Percentiles rank a stretch among this genome's conserved stretches.
Evolutionary conservation across 345 rosid species (phyloP).

Genomic region (Camelina laxa): DNA sequence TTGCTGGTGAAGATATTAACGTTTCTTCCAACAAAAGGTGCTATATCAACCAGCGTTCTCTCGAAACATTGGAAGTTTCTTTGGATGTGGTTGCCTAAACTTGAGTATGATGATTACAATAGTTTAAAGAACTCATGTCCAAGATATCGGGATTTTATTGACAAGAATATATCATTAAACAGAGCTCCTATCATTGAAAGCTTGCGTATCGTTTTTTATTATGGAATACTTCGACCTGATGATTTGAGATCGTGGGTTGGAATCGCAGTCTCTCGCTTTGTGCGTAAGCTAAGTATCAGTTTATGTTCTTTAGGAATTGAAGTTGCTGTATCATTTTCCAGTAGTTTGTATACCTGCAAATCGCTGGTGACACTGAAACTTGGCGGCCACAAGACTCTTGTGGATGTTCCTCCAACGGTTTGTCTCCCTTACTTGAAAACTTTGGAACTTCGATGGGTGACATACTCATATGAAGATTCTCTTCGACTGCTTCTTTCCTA

Average conservation of each 20-base stretch:
- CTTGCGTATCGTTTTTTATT: neutral
- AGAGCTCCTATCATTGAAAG: neutral
- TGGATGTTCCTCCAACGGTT: neutral
- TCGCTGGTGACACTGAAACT: neutral
- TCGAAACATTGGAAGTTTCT: constrained; percentile 9
- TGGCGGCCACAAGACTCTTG: neutral
- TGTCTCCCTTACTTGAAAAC: constrained; percentile 3
- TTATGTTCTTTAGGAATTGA: too few species aligned
- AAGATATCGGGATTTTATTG: neutral
- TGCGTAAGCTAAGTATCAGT: neutral
- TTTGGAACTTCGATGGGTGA: neutral
- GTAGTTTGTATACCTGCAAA: neutral
- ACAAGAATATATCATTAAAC: neutral
- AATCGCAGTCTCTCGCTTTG: neutral
- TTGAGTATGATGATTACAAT: neutral
- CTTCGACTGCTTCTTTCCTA: neutral
- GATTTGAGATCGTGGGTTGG: neutral
- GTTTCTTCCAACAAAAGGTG: neutral
- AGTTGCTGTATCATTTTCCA: neutral
- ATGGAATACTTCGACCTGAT: neutral
- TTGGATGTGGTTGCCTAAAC: constrained; percentile 1
- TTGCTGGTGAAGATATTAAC: neutral
- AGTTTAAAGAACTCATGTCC: too few species aligned
- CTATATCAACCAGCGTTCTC: neutral
- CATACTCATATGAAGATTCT: neutral